Percentiles rank a stretch among this genome's conserved stretches.
These are phyloP conservation scores for Lipomyces yamadae DNA, from an alignment of 805 yeast genomes.

Conservation along the genomic window DNA sequence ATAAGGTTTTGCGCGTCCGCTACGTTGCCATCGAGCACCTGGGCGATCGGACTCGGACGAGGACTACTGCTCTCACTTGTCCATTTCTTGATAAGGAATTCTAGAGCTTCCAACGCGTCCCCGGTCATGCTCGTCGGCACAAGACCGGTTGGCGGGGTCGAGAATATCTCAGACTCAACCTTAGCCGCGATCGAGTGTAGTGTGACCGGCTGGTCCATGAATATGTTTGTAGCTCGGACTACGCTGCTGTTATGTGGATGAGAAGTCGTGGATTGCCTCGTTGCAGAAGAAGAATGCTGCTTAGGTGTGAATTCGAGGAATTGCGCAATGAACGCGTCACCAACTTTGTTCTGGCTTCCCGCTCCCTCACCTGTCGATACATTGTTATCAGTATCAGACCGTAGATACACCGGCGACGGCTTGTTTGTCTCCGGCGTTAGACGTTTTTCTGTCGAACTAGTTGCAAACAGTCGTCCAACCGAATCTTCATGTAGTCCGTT, in stretches of 20 bases:
- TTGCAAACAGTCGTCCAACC: neutral
- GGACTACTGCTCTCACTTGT: neutral
- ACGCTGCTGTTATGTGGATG: neutral
- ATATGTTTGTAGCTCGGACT: constrained; percentile 7
- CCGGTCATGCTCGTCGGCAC: constrained; percentile 14
- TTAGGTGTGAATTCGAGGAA: neutral
- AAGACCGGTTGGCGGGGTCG: constrained; percentile 1
- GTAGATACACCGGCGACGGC: neutral
- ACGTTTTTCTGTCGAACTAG: neutral
- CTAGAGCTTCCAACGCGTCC: constrained; percentile 28
- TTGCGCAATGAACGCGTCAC: neutral
- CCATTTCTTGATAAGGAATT: constrained; percentile 6
- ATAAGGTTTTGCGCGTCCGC: constrained; percentile 22
- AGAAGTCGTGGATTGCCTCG: neutral
- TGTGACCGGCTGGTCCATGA: constrained; percentile 20
- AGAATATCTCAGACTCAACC: constrained; percentile 15
- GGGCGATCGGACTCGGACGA: neutral
- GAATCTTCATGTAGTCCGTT: neutral
- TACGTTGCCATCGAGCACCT: neutral
- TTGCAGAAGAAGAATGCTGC: neutral
- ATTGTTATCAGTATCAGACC: neutral
- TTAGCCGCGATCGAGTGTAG: constrained; percentile 11
- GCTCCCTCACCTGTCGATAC: neutral
- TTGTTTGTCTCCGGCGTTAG: neutral
- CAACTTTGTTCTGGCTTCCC: neutral